Evolutionary conservation across 257 asterid species (phyloP).

Genomic region (Solanum phureja): DNA sequence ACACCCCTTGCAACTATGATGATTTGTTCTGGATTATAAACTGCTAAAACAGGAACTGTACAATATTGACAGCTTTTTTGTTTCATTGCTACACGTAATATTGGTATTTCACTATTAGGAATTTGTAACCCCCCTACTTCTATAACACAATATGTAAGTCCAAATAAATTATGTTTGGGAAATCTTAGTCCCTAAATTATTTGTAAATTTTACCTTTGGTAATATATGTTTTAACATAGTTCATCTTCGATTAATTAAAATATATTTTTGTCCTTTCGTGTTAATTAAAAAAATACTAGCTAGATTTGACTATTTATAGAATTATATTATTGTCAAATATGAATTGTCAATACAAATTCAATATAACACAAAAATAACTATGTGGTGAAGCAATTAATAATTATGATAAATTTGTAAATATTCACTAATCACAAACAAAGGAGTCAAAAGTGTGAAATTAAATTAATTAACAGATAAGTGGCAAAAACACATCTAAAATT

Average conservation of each 20-base stretch:
- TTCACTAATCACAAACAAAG: background rate
- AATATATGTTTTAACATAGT: no score
- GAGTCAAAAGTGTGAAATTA: background rate
- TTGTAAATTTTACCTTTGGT: background rate
- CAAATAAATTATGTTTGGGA: background rate
- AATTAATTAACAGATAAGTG: no score
- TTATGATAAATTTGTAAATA: background rate
- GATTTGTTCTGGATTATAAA: background rate
- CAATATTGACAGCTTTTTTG: background rate
- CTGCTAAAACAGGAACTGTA: background rate
- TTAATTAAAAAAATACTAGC: no score
- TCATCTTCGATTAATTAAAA: no score
- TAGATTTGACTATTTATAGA: no score
- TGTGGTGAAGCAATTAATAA: background rate
- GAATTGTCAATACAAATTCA: no score
- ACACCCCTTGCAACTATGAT: background rate
- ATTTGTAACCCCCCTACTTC: background rate
- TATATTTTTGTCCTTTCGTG: no score
- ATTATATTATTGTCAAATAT: no score
- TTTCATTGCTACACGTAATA: background rate
- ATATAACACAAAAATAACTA: no score
- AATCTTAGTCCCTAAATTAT: background rate
- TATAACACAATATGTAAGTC: background rate
- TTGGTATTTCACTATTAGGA: background rate
- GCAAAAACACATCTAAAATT: no score